Conservation (phyloP, 148 eudicot species). For the Rhododendron simsii region DNA sequence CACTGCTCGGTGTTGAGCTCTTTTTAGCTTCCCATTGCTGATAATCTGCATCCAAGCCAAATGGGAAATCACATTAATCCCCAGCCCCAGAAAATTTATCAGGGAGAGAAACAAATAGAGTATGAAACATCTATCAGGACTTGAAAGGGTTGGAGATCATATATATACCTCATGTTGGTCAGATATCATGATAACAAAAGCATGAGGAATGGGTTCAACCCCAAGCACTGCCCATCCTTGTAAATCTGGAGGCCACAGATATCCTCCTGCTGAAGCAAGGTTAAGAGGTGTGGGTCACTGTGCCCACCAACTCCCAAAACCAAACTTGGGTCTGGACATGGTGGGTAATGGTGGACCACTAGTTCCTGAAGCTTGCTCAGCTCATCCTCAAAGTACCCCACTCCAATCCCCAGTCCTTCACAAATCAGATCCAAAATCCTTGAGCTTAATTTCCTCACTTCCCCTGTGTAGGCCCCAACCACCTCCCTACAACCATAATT, state of each 20-base stretch:
- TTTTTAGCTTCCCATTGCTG: constrained; percentile 31
- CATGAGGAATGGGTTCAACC: constrained; percentile 6
- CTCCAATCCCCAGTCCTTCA: constrained; percentile 14
- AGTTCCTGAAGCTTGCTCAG: neutral
- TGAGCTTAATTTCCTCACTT: constrained; percentile 8
- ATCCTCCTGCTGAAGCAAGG: constrained; percentile 16
- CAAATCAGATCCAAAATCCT: constrained; percentile 11
- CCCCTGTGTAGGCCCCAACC: neutral
- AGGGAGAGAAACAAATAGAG: neutral
- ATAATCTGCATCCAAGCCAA: neutral
- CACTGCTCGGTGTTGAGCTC: constrained; percentile 6
- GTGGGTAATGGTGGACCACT: neutral
- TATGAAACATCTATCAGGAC: neutral
- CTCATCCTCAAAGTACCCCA: constrained; percentile 1
- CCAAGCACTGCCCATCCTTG: neutral
- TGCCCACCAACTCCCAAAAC: neutral
- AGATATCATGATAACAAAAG: constrained; percentile 39
- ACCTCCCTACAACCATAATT: constrained; percentile 10
- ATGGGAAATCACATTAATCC: neutral
- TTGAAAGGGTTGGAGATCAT: neutral
- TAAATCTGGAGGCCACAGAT: constrained; percentile 26
- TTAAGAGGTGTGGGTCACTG: constrained; percentile 9
- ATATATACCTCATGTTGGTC: neutral
- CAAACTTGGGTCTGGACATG: constrained; percentile 7
- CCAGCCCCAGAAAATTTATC: neutral